Base-by-base conservation (phyloP, 2,329 filamentous ascomycete genomes). In the Escovopsis sp. region DNA sequence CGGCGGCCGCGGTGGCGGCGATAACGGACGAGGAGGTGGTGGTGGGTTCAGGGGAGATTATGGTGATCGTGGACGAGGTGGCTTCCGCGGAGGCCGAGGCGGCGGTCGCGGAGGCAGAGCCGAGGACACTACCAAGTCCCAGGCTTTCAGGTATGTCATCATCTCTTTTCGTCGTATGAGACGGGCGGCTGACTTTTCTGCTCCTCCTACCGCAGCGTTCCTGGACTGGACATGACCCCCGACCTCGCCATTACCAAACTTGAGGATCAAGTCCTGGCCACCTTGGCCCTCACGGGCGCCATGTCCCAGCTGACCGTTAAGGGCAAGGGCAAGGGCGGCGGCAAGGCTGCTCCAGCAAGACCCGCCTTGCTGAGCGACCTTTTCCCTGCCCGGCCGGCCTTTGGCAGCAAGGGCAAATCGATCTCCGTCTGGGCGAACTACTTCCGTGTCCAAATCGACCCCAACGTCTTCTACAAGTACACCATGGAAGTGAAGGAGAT, bases 361-460 rank as follows among this genome's bases (percentile, higher is more conserved):
- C 46, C 12, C 11, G 42, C 7, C 12, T 46, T 12, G 47, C 37
- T 42, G 33, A 39, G 37, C 8, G 56, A 59, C 26, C 46, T 53
- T 15, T 61, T 75, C 38, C 69, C 72, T 3, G 43, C 53, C 7
- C 65, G 73, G 3, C 73, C 73, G 18, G 65, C 63, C 2, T 76
- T 67, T 47, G 71, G 72, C 18, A 61, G 53, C 3, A 49, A 48
- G 5, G 73, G 73, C 4, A 54, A 38, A 2, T 37, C 53, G 0
- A 64, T 72, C 3, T 50, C 58, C 2, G 57, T 77, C 0, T 75
- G 70, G 69, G 60, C 71, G 4, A 77, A 77, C 53, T 76, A 71
- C 49, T 75, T 73, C 49, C 57, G 57, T 1, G 44, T 77, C 39
- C 51, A 59, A 6, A 48, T 69, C 7, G 60, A 62, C 35, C 51